Evolutionary conservation across 78 protist genomes (phyloP).

Genomic region (Dictyostelium purpureum): DNA sequence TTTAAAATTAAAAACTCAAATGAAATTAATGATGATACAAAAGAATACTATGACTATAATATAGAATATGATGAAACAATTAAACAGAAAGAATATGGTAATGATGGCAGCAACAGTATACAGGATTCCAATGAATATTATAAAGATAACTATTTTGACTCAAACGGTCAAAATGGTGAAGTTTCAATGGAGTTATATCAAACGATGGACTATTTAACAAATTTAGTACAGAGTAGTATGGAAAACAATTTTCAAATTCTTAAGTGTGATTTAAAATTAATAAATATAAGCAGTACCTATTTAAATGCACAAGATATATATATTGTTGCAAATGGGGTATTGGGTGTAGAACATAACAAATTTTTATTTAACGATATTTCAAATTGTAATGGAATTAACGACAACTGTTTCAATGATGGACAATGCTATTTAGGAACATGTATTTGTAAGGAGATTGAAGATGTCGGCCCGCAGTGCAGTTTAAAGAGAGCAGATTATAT

Average conservation of each 20-base stretch:
- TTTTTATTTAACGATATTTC: neutral
- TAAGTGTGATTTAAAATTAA: neutral
- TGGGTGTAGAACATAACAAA: neutral
- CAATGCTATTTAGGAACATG: neutral
- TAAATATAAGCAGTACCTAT: neutral
- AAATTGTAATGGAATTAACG: slow-evolving; percentile 1
- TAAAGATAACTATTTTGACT: too few species aligned
- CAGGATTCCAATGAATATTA: too few species aligned
- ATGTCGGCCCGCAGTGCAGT: neutral
- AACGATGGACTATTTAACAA: too few species aligned
- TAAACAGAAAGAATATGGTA: too few species aligned
- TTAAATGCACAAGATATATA: neutral
- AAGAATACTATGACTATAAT: neutral
- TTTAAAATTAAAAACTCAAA: neutral
- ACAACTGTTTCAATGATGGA: neutral
- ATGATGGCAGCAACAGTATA: too few species aligned
- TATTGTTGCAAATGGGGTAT: neutral
- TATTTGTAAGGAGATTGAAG: neutral
- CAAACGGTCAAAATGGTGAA: neutral
- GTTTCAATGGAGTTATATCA: neutral
- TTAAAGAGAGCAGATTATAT: neutral
- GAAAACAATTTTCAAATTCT: neutral
- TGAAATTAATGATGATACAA: neutral
- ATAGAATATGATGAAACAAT: neutral
- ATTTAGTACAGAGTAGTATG: neutral